These are phyloP conservation scores for Pinus albicaulis DNA, from an alignment of 75 land plant species.

Conservation along the genomic window DNA sequence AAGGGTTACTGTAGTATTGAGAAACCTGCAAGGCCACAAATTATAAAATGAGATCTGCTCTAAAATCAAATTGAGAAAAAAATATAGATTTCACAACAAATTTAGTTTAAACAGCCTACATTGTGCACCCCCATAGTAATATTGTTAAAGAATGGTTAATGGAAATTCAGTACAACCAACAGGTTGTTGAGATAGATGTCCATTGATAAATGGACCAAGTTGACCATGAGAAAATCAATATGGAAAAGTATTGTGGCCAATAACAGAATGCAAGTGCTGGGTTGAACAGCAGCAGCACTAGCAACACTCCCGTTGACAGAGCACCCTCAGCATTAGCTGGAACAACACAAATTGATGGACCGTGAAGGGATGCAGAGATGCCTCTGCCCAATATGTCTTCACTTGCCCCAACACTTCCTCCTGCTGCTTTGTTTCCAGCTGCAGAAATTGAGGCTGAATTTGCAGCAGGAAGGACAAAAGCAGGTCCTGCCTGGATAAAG, in stretches of 20 bases:
- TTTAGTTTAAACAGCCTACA: not conserved
- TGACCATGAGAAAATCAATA: constrained; percentile 29
- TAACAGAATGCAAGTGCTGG: constrained; percentile 37
- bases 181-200: constrained; percentile 25
- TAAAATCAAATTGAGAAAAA: not conserved
- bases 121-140: not conserved
- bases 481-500: too few species aligned
- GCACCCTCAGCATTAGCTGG: not conserved
- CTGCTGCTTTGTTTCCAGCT: constrained; percentile 10
- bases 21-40: not conserved
- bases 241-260: constrained; percentile 32
- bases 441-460: constrained; percentile 8
- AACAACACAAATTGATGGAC: constrained; percentile 15
- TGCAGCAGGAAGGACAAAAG: constrained; percentile 7
- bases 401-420: constrained; percentile 9
- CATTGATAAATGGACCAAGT: constrained; percentile 10
- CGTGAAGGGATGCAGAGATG: constrained; percentile 6
- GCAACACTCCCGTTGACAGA: constrained; percentile 6
- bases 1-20: constrained; percentile 8
- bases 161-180: constrained; percentile 1
- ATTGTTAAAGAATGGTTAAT: not conserved
- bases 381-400: constrained; percentile 12
- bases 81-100: not conserved
- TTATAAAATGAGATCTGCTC: not conserved
- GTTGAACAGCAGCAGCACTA: constrained; percentile 27